phyloP scores from a whole-genome alignment of 2,329 filamentous ascomycete genomes.

The Gnomoniopsis sp. region DNA sequence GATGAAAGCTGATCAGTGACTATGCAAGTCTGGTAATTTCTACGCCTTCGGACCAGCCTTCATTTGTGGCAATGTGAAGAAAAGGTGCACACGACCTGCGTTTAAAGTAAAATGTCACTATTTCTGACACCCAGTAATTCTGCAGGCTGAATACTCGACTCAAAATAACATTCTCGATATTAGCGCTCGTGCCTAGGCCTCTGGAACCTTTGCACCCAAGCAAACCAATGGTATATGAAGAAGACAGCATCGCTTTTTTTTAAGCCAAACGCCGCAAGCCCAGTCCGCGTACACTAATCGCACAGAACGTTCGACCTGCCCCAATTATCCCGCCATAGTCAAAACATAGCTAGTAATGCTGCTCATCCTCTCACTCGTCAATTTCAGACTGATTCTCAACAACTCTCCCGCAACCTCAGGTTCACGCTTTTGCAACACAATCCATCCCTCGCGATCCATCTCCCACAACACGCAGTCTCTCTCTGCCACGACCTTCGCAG shows the following conservation, averaged over 20 bases:
- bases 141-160: too few species aligned
- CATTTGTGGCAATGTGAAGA: too few species aligned
- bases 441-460: constrained; percentile 70
- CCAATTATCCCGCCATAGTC: constrained; percentile 42
- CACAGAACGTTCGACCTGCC: background rate
- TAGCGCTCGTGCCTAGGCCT: too few species aligned
- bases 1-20: too few species aligned
- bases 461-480: constrained; percentile 79
- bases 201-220: background rate
- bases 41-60: too few species aligned
- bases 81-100: too few species aligned
- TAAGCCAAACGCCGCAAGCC: background rate
- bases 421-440: constrained; percentile 66
- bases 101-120: too few species aligned
- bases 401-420: constrained; percentile 79
- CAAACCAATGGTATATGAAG: background rate
- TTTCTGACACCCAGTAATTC: too few species aligned
- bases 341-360: constrained; percentile 58
- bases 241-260: background rate
- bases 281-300: background rate
- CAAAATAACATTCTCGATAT: background rate
- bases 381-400: constrained; percentile 80
- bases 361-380: constrained; percentile 90
- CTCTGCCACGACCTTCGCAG: constrained; percentile 82
- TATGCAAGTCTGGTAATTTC: too few species aligned